phyloP scores from a whole-genome alignment of 1,139 yeast species.

The Protomyces inundatus region DNA sequence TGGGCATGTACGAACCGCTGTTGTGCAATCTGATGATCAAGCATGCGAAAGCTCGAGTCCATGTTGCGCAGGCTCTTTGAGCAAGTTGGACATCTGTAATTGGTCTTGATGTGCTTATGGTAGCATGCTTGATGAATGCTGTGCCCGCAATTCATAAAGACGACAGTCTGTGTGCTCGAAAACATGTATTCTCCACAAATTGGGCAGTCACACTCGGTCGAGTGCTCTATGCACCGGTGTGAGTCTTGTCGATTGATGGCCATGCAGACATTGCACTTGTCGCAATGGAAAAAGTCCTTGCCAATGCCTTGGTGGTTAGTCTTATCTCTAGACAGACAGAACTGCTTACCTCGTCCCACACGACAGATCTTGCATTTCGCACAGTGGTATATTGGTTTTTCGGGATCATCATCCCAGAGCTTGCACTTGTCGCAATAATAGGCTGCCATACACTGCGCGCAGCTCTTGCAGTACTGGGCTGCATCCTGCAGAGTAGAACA shows the following conservation, averaged over 20 bases:
- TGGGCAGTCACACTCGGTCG: slow-evolving; percentile 88
- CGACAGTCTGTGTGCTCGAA: slow-evolving; percentile 76
- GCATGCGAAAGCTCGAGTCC: slow-evolving; percentile 77
- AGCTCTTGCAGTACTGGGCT: slow-evolving; percentile 59
- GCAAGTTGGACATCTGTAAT: slow-evolving; percentile 84
- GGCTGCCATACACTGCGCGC: slow-evolving; percentile 62
- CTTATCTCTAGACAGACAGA: slow-evolving; percentile 80
- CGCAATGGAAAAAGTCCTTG: slow-evolving; percentile 16
- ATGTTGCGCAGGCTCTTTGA: slow-evolving; percentile 77
- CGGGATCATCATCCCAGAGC: slow-evolving; percentile 74
- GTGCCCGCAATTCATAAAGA: slow-evolving; percentile 92
- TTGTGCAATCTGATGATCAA: slow-evolving; percentile 73
- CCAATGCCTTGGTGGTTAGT: slow-evolving; percentile 51
- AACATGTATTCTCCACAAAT: slow-evolving; percentile 89
- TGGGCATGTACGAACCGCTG: slow-evolving; percentile 73
- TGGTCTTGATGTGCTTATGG: slow-evolving; percentile 62
- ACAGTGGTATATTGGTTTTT: slow-evolving; percentile 83
- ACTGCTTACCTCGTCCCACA: slow-evolving; percentile 60
- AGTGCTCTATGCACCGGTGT: slow-evolving; percentile 78
- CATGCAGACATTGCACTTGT: slow-evolving; percentile 73
- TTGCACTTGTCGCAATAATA: slow-evolving; percentile 76
- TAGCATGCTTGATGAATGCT: slow-evolving; percentile 84
- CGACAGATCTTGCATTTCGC: slow-evolving; percentile 90
- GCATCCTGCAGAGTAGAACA: slow-evolving; percentile 75
- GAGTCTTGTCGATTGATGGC: slow-evolving; percentile 69